Evolutionary conservation across 1,139 yeast genomes (phyloP).

Genomic region (Candida sp.): DNA sequence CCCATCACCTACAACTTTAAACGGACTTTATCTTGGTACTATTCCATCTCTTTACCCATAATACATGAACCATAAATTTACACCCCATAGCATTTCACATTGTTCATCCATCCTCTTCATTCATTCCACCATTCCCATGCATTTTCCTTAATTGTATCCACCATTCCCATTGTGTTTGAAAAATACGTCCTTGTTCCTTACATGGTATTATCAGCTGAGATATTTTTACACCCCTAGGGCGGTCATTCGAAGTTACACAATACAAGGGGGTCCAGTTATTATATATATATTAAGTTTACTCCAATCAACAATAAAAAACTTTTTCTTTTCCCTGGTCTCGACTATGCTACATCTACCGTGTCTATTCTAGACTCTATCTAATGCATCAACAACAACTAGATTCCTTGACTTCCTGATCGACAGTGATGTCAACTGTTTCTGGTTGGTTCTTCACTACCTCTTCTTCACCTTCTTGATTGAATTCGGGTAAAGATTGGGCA

Average conservation of each 20-base stretch:
- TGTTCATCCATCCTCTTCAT: too few relatives aligned
- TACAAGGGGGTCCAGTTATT: neutral
- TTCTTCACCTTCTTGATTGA: conserved; percentile 43
- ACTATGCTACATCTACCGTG: neutral
- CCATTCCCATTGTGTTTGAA: neutral
- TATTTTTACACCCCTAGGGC: neutral
- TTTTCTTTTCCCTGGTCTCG: neutral
- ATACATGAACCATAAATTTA: neutral
- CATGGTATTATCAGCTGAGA: neutral
- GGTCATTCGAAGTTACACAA: neutral
- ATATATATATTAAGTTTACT: too few relatives aligned
- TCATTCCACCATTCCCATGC: neutral
- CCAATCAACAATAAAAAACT: too few relatives aligned
- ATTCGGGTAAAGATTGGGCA: conserved; percentile 89
- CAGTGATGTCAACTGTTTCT: conserved; percentile 43
- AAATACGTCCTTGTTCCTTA: neutral
- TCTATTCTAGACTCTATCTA: neutral
- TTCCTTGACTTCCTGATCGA: conserved; percentile 20
- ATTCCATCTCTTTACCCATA: neutral
- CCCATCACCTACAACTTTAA: neutral
- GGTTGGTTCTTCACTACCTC: conserved; percentile 24
- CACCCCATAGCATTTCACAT: neutral
- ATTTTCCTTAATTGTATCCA: neutral
- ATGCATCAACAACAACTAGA: conserved; percentile 2
- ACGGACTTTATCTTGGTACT: neutral